phyloP scores from a whole-genome alignment of 139 green algal genomes.

The Zygnema circumcarinatum region DNA sequence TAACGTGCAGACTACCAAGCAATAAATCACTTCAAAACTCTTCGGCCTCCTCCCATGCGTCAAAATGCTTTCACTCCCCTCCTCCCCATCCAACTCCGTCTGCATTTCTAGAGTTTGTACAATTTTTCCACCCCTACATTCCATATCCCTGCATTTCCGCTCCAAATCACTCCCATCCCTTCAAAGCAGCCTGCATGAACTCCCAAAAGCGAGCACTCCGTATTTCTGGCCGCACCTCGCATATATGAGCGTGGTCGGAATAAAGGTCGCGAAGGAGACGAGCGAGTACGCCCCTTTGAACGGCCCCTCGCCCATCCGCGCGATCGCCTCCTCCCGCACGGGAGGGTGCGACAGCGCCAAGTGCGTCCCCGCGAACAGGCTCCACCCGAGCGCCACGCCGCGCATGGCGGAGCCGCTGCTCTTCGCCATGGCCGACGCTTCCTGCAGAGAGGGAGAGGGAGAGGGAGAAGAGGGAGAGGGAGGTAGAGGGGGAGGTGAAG shows the following conservation, averaged over 20 bases:
- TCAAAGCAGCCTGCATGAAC: too few relatives aligned
- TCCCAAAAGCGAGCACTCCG: neutral
- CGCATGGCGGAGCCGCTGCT: neutral
- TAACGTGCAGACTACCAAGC: too few relatives aligned
- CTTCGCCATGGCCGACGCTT: neutral
- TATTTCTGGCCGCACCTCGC: slow-evolving; percentile 15
- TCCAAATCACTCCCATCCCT: too few relatives aligned
- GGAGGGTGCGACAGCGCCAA: slow-evolving; percentile 34
- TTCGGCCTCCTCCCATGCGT: too few relatives aligned
- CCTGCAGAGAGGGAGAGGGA: neutral
- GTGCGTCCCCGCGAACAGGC: slow-evolving; percentile 25
- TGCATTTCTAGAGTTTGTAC: too few relatives aligned
- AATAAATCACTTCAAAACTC: too few relatives aligned
- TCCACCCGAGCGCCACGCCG: slow-evolving; percentile 4
- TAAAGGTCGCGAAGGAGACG: slow-evolving; percentile 13
- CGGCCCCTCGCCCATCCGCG: neutral
- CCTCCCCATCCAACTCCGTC: too few relatives aligned
- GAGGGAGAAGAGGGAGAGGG: neutral
- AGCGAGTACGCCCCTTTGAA: slow-evolving; percentile 30
- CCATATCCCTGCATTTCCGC: too few relatives aligned
- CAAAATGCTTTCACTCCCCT: too few relatives aligned
- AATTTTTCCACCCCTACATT: too few relatives aligned
- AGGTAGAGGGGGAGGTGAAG: neutral
- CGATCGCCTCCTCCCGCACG: slow-evolving; percentile 21
- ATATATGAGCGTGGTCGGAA: slow-evolving; percentile 27